phyloP scores from a whole-genome alignment of 1,139 yeast species.

The Lodderomyces oxycetoniae region DNA sequence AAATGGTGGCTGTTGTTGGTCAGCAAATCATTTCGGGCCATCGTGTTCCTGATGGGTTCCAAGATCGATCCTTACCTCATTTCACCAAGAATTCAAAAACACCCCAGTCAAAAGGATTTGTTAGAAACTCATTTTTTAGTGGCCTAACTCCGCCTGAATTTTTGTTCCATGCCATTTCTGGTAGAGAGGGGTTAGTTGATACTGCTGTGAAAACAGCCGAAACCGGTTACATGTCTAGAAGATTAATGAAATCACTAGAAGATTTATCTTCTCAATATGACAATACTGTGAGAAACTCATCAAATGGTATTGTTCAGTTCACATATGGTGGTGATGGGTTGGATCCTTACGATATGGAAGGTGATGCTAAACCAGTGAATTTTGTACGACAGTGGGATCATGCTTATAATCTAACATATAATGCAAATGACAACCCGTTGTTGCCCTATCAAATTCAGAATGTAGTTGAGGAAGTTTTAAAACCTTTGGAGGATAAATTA shows the following conservation, averaged over 20 bases:
- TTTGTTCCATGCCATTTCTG: constrained; percentile 96
- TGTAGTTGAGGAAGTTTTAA: constrained; percentile 50
- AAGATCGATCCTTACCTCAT: constrained; percentile 96
- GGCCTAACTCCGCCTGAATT: constrained; percentile 97
- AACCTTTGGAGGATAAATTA: constrained; percentile 57
- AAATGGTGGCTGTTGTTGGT: constrained; percentile 99
- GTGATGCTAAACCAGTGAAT: constrained; percentile 95
- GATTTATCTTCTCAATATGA: constrained; percentile 94
- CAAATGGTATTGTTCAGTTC: constrained; percentile 95
- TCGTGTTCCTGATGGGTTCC: constrained; percentile 99
- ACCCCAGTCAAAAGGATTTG: constrained; percentile 97
- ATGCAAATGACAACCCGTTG: constrained; percentile 51
- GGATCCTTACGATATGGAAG: constrained; percentile 99
- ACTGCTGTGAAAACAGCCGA: constrained; percentile 99
- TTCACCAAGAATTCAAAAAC: constrained; percentile 94
- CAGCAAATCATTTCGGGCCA: constrained; percentile 98
- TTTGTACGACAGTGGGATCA: constrained; percentile 95
- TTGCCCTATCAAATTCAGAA: constrained; percentile 67
- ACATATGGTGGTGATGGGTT: constrained; percentile 98
- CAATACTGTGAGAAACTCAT: constrained; percentile 89
- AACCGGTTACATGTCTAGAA: constrained; percentile 98
- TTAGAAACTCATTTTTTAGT: constrained; percentile 87
- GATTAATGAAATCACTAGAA: constrained; percentile 96
- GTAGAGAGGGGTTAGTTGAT: constrained; percentile 99
- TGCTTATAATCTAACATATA: constrained; percentile 67